Percentiles rank a stretch among this genome's conserved stretches.
Conservation (phyloP, 331 rosid species). For the Spiraea crenata region DNA sequence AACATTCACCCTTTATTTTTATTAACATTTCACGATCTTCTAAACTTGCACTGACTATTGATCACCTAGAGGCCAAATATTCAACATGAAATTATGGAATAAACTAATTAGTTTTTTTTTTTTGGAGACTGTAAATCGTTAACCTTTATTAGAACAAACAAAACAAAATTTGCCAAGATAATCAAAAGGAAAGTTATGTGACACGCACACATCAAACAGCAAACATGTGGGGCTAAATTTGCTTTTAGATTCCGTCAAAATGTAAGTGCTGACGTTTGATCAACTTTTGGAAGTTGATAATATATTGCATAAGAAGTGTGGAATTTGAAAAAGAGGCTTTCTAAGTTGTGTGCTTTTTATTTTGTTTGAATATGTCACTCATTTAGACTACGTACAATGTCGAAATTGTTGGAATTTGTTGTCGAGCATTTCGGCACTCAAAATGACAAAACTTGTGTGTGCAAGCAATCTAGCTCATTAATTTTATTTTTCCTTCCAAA, state of each 20-base stretch:
- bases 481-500: background rate
- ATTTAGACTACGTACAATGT: background rate
- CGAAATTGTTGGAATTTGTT: background rate
- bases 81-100: too few species aligned
- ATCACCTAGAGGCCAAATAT: too few species aligned
- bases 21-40: too few species aligned
- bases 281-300: background rate
- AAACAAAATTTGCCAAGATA: background rate
- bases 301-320: background rate
- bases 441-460: background rate
- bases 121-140: too few species aligned
- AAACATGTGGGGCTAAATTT: background rate
- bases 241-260: slow-evolving; percentile 12
- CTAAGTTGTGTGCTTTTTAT: background rate
- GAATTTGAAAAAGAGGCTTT: slow-evolving; percentile 1
- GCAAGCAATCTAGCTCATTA: background rate
- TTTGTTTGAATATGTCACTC: background rate
- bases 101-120: too few species aligned
- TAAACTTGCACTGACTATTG: too few species aligned
- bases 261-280: background rate
- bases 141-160: too few species aligned
- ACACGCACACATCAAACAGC: background rate
- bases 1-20: too few species aligned
- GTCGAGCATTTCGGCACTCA: background rate
- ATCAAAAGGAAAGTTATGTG: background rate